Base-by-base conservation (phyloP, 2,329 filamentous ascomycete species). In the Bipolaris victoriae region DNA sequence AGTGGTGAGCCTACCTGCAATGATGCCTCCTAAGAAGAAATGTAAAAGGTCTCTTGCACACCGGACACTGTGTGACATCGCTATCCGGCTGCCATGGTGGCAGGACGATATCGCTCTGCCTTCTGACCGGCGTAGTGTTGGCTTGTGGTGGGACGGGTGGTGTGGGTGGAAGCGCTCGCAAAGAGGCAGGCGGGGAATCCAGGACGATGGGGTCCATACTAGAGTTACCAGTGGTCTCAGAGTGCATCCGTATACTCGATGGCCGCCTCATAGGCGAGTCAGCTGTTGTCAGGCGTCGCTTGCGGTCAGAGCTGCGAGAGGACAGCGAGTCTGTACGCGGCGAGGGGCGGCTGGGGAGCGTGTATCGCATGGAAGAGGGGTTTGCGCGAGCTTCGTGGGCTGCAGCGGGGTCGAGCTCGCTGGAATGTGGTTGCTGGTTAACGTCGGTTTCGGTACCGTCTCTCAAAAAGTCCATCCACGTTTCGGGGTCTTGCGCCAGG, bases 21-120 rank as follows among this genome's bases (percentile, higher is more conserved):
- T 98, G 94, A 78, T 98, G 94, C 73, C 96, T 96, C 61, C 94
- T 84, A 71, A 91, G 88, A 79, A 92, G 91, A 66, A 96, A 89
- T 72, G 86, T 90, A 72, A 98, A 98, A 46, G 88, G 85, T 0
- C 85, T 85, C 50, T 82, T 81, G 73, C 94, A 98, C 56, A 97
- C 96, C 1, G 92, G 91, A 74, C 94, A 98, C 60, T 87, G 84
- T 1, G 87, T 86, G 10, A 91, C 92, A 66, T 96, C 92, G 3
- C 84, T 82, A 76, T 98, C 94, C 3, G 92, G 90, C 78, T 97
- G 93, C 94, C 94, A 98, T 55, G 83, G 82, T 1, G 93, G 92
- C 39, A 92, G 78, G 16, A 84, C 77, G 60, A 90, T 70, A 46
- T 80, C 79, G 62, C 76, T 80, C 44, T 69, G 69, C 37, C 73